Base-by-base conservation (phyloP, 768 basidiomycete species). In the Ephemerocybe angulata region DNA sequence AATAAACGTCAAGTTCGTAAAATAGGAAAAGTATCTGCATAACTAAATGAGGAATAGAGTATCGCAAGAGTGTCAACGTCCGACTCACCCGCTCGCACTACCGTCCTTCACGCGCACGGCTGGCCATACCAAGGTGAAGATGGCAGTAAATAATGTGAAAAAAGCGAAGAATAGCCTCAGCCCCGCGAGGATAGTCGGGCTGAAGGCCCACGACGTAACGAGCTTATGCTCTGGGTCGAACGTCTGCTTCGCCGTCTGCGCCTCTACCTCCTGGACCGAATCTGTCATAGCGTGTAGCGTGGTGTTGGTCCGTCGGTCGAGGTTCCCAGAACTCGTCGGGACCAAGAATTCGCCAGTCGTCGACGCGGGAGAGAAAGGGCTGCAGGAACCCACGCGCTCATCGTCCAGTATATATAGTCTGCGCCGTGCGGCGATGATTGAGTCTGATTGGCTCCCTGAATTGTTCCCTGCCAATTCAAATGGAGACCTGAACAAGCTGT, bases 1-100 rank as follows among this genome's bases (percentile, higher is more conserved):
- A 17, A 54, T 37, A 21, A 50, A 61, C 3, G 54, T 53, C 28
- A 61, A 52, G 17, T 58, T 53, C 13, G 60, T 61, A 28, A 61
- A 61, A 48, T 56, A 58, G 4, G 60, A 53, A 22, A 61, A 56
- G 30, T 49, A 61, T 22, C 60, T 61, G 48, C 13, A 17, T 22
- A 27, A 19, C 24, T 22, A 27, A 22, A 44, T 22, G 5, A 51
- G 25, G 6, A 33, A 42, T 27, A 30, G 12, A 33, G n/a, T 19
- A 17, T 21, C 10, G 6, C 3, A 33, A 13, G 6, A 19, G 19
- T 13, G 17, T 7, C 19, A 44, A 46, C 12, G 12, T 21, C 19
- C 27, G 17, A 52, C 59, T 28, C 50, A 60, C 60, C 13, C n/a
- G 4, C 47, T 54, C 21, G 50, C 60, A 3, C 41, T 24, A 15